Evolutionary conservation across 345 rosid genomes (phyloP).

Genomic region (Citrus trifoliata): DNA sequence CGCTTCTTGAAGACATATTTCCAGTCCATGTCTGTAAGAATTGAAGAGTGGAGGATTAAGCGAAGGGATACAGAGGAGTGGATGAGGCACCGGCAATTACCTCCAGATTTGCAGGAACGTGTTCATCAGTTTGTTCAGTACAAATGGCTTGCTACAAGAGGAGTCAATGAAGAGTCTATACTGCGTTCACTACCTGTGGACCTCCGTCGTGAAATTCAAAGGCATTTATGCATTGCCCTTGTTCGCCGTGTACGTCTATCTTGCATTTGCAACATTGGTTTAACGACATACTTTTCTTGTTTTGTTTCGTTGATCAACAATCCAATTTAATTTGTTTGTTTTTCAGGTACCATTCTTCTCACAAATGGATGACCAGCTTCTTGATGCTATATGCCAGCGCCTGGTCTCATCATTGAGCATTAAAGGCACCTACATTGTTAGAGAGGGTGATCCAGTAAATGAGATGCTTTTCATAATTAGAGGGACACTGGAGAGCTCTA

Average conservation of each 20-base stretch:
- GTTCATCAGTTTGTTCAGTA: constrained; percentile 73
- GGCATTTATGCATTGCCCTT: constrained; percentile 86
- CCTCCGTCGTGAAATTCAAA: constrained; percentile 88
- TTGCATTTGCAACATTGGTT: neutral
- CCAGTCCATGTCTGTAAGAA: constrained; percentile 78
- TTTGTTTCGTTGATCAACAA: no score
- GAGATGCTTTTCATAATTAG: constrained; percentile 91
- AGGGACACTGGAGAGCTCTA: constrained; percentile 90
- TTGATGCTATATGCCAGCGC: constrained; percentile 90
- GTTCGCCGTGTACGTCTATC: constrained; percentile 73
- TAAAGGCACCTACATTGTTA: constrained; percentile 60
- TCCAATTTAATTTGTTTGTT: constrained; percentile 7
- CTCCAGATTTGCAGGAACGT: constrained; percentile 70
- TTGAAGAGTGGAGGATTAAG: constrained; percentile 91
- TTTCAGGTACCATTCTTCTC: constrained; percentile 86
- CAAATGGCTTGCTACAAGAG: constrained; percentile 94
- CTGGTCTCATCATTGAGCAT: constrained; percentile 76
- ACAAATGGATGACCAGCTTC: constrained; percentile 93
- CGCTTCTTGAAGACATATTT: constrained; percentile 59
- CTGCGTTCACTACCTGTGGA: constrained; percentile 69
- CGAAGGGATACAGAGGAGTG: constrained; percentile 91
- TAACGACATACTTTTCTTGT: neutral
- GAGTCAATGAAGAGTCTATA: constrained; percentile 87
- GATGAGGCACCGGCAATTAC: constrained; percentile 96
- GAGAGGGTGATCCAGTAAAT: constrained; percentile 85